phyloP scores from a whole-genome alignment of 2,329 filamentous ascomycete species.

The Aspergillus transmontanensis region DNA sequence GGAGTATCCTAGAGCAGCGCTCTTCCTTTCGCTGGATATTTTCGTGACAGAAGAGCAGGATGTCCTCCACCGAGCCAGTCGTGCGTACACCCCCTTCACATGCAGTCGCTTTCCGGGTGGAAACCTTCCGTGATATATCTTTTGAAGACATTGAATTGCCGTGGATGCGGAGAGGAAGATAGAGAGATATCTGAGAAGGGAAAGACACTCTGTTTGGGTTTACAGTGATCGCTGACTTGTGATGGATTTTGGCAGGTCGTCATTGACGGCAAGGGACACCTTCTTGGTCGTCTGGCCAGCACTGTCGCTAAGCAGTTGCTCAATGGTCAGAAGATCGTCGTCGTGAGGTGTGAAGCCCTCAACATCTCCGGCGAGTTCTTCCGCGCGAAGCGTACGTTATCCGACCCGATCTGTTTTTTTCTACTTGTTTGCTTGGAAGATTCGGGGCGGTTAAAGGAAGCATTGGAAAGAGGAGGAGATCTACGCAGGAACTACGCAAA shows the following conservation, averaged over 20 bases:
- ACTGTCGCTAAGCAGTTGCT: conserved; percentile 99
- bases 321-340: conserved; percentile 98
- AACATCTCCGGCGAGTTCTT: conserved; percentile 99
- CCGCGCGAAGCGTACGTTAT: conserved; percentile 96
- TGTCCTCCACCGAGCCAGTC: conserved; percentile 69
- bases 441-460: conserved; percentile 9
- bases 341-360: conserved; percentile 97
- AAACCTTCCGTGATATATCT: conserved; percentile 13
- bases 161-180: not conserved
- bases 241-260: conserved; percentile 70
- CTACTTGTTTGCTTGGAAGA: conserved; percentile 6
- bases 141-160: conserved; percentile 2
- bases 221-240: conserved; percentile 43
- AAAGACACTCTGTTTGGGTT: not conserved
- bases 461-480: conserved; percentile 6
- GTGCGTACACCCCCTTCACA: conserved; percentile 50
- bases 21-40: conserved; percentile 45
- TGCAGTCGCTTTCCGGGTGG: conserved; percentile 9
- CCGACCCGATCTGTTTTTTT: conserved; percentile 23
- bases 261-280: conserved; percentile 99
- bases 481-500: conserved; percentile 9
- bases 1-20: conserved; percentile 45
- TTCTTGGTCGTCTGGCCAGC: conserved; percentile 97
- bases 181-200: not conserved
- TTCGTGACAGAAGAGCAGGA: conserved; percentile 53